Evolutionary conservation across 2,329 filamentous ascomycete species (phyloP).

Genomic region (Penicillium sp.): DNA sequence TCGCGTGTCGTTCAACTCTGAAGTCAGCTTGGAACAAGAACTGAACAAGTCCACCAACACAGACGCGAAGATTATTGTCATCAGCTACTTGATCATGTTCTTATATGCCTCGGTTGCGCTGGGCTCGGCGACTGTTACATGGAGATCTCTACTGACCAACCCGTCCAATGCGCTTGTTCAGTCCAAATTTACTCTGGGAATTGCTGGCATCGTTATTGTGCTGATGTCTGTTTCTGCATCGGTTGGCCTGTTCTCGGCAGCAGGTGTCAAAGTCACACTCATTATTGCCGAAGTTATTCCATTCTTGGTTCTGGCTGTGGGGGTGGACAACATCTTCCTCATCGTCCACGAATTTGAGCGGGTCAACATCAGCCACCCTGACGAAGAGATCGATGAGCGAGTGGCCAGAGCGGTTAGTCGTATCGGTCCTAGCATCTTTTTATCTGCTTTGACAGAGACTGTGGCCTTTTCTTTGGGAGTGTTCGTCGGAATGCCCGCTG

Average conservation of each 20-base stretch:
- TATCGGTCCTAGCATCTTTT: slow-evolving; percentile 94
- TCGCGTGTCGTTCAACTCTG: slow-evolving; percentile 89
- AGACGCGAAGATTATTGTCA: slow-evolving; percentile 91
- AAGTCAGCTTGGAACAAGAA: slow-evolving; percentile 92
- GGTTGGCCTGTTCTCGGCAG: slow-evolving; percentile 90
- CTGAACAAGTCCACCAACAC: slow-evolving; percentile 98
- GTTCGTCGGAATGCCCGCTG: slow-evolving; percentile 96
- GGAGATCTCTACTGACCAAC: slow-evolving; percentile 76
- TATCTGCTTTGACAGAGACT: slow-evolving; percentile 93
- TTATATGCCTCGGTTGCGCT: slow-evolving; percentile 91
- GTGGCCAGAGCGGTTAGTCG: slow-evolving; percentile 87
- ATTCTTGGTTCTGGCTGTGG: slow-evolving; percentile 92
- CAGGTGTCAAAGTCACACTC: slow-evolving; percentile 88
- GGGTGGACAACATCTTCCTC: slow-evolving; percentile 98
- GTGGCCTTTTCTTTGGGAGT: slow-evolving; percentile 89
- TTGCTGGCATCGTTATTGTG: slow-evolving; percentile 92
- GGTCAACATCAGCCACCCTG: slow-evolving; percentile 87
- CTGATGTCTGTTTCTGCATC: slow-evolving; percentile 96
- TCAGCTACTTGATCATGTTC: slow-evolving; percentile 99
- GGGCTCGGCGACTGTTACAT: slow-evolving; percentile 79
- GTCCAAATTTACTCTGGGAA: slow-evolving; percentile 94
- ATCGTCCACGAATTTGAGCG: slow-evolving; percentile 98
- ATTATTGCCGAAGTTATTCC: slow-evolving; percentile 99
- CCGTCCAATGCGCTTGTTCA: slow-evolving; percentile 85
- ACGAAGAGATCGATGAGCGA: slow-evolving; percentile 82